Base-by-base conservation (phyloP, 176 grass and related monocot genomes). In the Eleusine indica region DNA sequence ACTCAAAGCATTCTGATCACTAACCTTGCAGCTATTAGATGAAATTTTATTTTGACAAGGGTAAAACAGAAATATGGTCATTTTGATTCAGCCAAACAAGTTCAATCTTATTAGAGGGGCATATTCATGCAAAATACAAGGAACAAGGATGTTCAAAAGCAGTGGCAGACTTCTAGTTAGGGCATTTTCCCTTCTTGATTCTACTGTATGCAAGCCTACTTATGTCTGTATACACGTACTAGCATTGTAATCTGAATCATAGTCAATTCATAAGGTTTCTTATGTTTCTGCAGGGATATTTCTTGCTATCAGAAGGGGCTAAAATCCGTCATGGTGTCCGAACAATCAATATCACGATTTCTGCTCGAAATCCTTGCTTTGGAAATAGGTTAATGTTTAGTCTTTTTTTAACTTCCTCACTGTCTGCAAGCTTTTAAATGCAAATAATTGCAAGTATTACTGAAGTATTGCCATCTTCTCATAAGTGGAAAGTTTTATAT, bases 271-370 rank as follows among this genome's bases (percentile, higher is more conserved):
- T 28, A 43, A 74, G 35, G 13, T 80, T 80, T 73, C 52, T 86
- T 56, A 78, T 40, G 0, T 87, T 83, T 53, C 48, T 73, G 39
- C 84, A 99, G 96, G 96, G 96, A 62, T 99, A 96, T 87, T 99
- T 99, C 89, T 90, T 99, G 78, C 96, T 99, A 89, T 93, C 96
- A 46, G 96, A 99, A 96, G 93, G 87, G 42, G 91, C 91, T 30
- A 99, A 96, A 92, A 68, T 74, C 92, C 87, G 51, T 25, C 96
- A 99, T 73, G 84, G 88, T 77, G 75, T 99, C 48, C 84, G 77
- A 70, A 92, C 91, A 56, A 82, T 96, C 81, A 99, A 99, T 78
- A 77, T 94, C 63, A 96, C 96, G 56, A 90, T 99, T 81, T 96
- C 96, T 68, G 88, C 93, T 83, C 93, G 82, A 88, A 93, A 93